A percentile compares a stretch with the other conserved stretches of the same genome.
Evolutionary conservation across 73 alveolate genomes (phyloP).

Genomic region (Paramecium bursaria): DNA sequence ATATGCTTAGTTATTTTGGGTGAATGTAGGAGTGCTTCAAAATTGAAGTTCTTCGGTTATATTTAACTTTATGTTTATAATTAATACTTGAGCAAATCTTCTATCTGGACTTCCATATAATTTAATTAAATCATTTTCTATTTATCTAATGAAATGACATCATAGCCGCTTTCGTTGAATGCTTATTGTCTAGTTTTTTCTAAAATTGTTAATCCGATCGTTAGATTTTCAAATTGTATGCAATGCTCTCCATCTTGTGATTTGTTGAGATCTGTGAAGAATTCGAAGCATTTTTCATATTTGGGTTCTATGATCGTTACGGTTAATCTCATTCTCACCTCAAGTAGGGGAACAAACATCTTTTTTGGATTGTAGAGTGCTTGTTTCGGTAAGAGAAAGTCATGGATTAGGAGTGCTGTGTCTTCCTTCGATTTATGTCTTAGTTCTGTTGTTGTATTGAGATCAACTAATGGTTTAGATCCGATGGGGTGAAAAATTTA

Average conservation of each 20-base stretch:
- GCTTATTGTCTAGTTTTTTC: not conserved
- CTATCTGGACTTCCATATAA: too few relatives aligned
- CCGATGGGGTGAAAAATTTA: slow-evolving; percentile 14
- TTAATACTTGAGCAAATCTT: not conserved
- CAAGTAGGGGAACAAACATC: not conserved
- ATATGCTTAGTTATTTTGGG: not conserved
- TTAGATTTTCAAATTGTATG: not conserved
- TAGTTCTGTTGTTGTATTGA: slow-evolving; percentile 5
- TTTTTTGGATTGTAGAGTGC: not conserved
- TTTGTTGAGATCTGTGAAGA: not conserved
- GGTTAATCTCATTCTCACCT: slow-evolving; percentile 26
- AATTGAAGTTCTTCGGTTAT: not conserved
- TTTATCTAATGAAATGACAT: too few relatives aligned
- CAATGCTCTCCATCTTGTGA: not conserved
- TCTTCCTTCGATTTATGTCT: not conserved
- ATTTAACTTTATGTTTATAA: not conserved
- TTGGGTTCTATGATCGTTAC: not conserved
- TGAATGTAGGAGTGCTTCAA: slow-evolving; percentile 38
- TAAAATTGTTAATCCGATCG: not conserved
- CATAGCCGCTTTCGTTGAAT: not conserved
- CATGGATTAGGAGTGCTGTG: not conserved
- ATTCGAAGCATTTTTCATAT: not conserved
- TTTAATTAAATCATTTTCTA: too few relatives aligned
- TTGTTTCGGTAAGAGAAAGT: not conserved
- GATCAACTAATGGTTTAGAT: not conserved